A percentile compares a stretch with the other conserved stretches of the same genome.
Evolutionary conservation across 2,329 filamentous ascomycete species (phyloP).

Genomic region (Nothomitra cinnamomea): DNA sequence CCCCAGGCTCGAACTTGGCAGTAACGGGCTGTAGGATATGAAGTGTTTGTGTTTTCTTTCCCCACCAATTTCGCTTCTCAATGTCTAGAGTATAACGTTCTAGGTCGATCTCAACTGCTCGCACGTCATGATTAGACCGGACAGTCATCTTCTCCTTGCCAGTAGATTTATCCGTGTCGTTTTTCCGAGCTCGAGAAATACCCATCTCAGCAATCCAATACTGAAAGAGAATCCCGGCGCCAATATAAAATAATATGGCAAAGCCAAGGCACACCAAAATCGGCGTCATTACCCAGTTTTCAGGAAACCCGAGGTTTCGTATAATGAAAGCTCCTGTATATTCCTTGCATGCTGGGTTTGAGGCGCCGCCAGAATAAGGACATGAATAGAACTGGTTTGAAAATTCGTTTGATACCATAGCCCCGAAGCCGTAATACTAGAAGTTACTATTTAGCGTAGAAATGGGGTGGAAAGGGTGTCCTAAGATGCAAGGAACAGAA

Average conservation of each 20-base stretch:
- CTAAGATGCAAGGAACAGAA: constrained; percentile 10
- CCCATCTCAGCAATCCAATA: constrained; percentile 52
- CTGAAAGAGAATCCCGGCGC: constrained; percentile 43
- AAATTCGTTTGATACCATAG: constrained; percentile 58
- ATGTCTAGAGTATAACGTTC: constrained; percentile 46
- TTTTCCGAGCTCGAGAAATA: constrained; percentile 42
- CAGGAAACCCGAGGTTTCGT: constrained; percentile 48
- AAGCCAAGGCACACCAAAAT: constrained; percentile 47
- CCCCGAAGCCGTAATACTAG: constrained; percentile 52
- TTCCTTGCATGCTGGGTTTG: constrained; percentile 46
- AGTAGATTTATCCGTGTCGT: constrained; percentile 40
- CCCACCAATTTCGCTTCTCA: constrained; percentile 39
- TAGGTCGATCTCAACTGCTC: constrained; percentile 47
- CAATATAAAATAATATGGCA: constrained; percentile 41
- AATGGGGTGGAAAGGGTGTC: background rate
- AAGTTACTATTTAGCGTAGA: constrained; percentile 10
- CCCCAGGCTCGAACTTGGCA: constrained; percentile 48
- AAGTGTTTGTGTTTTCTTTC: constrained; percentile 26
- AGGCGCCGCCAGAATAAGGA: constrained; percentile 41
- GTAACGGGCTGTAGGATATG: constrained; percentile 49
- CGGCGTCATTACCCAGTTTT: constrained; percentile 48
- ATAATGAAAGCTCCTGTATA: constrained; percentile 57
- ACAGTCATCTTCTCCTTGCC: constrained; percentile 53
- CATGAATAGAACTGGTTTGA: constrained; percentile 56
- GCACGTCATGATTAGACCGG: constrained; percentile 34